Evolutionary conservation across 2,329 filamentous ascomycete species (phyloP), one percentile per base, ranked within the genome.

Genomic region (Monosporascus sp.): DNA sequence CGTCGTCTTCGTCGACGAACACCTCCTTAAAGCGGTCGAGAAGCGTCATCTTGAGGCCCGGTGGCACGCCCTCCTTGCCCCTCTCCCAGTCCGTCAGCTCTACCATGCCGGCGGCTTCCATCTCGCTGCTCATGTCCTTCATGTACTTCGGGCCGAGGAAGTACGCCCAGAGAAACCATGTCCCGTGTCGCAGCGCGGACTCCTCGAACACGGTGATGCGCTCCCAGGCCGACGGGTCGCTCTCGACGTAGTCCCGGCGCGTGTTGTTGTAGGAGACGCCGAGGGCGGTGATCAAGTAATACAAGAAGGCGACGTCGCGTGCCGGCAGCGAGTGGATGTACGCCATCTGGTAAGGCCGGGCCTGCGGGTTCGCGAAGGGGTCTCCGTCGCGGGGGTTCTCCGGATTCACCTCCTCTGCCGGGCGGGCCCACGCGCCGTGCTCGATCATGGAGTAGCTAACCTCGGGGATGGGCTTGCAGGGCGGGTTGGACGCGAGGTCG

Each of bases 81-180:
- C 50, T 45, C 56, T 68, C 66, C 58, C 60, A 68, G 2, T 51
- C 48, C 4, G 22, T 49, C n/a, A 66, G 47, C 52, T 68, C 66
- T 6, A 31, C 18, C 18, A 58, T 38, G 1, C 61, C 62, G 2
- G 60, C 50, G 1, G 24, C 17, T 8, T 54, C 31, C 40, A 67
- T 60, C 5, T 51, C 20, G 14, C 31, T 2, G 2, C 53, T 35
- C 51, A 65, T 54, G 14, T 45, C 18, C 4, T 20, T 8, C 49
- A 59, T 52, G 7, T 24, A 9, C 1, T 2, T 7, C 8, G 31
- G 26, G 2, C 56, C 53, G 3, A 24, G 18, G 5, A 60, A 44
- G 35, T 60, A 51, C 7, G 54, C 51, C 63, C 62, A 62, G 2
- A 63, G 26, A 26, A 64, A 66, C 65, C 65, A 68, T 2, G 64